Evolutionary conservation across 768 basidiomycete species (phyloP), one percentile per base, ranked within the genome.

Genomic region (Lactarius hatsudake): DNA sequence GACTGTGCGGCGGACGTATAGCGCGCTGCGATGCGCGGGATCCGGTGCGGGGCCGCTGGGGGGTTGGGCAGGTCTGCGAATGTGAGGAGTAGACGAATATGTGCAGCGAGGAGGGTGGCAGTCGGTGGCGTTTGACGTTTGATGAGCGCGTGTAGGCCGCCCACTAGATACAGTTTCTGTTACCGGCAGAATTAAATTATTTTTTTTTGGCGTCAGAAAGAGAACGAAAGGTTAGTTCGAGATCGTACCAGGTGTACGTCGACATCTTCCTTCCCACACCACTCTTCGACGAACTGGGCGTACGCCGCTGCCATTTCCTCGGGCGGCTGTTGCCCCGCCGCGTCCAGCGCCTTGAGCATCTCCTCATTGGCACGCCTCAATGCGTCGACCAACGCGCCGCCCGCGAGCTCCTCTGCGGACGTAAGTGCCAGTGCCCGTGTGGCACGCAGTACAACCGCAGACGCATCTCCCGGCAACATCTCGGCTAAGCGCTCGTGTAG

Each of bases 141-240:
- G 28, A 62, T 65, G 45, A 81, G 67, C 48, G 74, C 73, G 51
- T 78, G 77, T 67, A 87, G 72, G 54, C 80, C 82, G 51, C 75
- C 74, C 65, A 81, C 74, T 45, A 90, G 78, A 75, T 87, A 92
- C 62, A 74, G 68, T 77, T 82, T 84, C 88, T 89, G 74, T 55
- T 45, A 30, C 9, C 42, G 34, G 26, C 7, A 12, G 61, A 55
- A 32, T 18, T 20, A 36, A 20, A 18, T 32, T 32, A 3, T 6
- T 30, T 18, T 28, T 18, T 28, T 30, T 30, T 18, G 9, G 17
- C 1, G 55, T 56, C 55, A 56, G 30, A 56, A 56, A 8, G 17
- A 55, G n/a, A n/a, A n/a, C 3, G 30, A 32, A 20, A 0, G 28
- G 6, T 55, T 32, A 2, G 53, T 10, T 28, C 18, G 43, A 3